Base-by-base conservation (phyloP, 2,329 filamentous ascomycete species). In the Aspergillus caelatus region DNA sequence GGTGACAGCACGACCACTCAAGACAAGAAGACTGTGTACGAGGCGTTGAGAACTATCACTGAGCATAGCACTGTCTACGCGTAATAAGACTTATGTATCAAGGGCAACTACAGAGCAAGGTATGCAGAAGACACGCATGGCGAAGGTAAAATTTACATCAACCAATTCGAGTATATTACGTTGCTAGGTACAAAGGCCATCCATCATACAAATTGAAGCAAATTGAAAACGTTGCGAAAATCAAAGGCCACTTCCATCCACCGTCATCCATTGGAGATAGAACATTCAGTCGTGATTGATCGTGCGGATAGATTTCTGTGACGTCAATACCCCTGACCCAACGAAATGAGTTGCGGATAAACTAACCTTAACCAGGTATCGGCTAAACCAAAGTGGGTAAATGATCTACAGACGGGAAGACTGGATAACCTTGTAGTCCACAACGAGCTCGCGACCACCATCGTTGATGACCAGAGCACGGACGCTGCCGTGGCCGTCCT, bases 341-440 rank as follows among this genome's bases (percentile, higher is more conserved):
- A 19, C 14, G 2, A 5, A 16, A 41, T 26, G n/a, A 16, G 28
- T n/a, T 36, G 54, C 30, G 41, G 14, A n/a, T 57, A 57, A 19
- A 63, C 34, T 46, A 43, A 60, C 43, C 41, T 55, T 56, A 62
- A 58, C 56, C 46, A 36, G 36, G 41, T 21, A 45, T 50, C 46
- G 39, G 23, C 65, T 65, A 68, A 62, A 52, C 61, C 62, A 34
- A 65, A 61, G 57, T 23, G 16, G 64, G 64, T 30, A 56, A 62
- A 62, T 61, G 55, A 71, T 74, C 77, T 88, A 89, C 82, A 89
- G 81, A 74, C 87, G 83, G 69, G 86, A 88, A 71, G 87, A 87
- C 84, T 99, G 95, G 78, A 98, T 91, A 78, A 96, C 91, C 91
- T 97, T 98, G 89, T 96, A 95, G 88, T 99, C 95, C 73, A 99